phyloP scores from a whole-genome alignment of 768 basidiomycete species.

The Rhizopogon salebrosus region DNA sequence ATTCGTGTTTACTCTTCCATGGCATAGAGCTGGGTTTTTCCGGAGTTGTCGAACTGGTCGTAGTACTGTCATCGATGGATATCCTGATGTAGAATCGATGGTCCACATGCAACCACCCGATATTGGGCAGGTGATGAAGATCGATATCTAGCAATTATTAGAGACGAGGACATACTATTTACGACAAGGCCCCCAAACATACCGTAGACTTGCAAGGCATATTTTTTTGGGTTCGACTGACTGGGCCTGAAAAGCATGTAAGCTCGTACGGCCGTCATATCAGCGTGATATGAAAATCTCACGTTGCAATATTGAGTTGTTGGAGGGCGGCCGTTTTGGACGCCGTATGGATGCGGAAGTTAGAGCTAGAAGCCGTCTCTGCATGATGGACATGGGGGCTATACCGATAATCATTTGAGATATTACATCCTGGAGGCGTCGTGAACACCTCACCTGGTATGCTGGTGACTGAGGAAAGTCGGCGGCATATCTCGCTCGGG shows the following conservation, averaged over 20 bases:
- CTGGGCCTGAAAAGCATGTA: not conserved
- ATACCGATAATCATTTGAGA: not conserved
- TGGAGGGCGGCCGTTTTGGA: not conserved
- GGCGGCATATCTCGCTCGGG: not conserved
- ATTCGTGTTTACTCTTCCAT: not conserved
- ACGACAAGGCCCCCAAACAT: not conserved
- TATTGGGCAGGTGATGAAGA: conserved; percentile 1
- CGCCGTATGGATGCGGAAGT: not conserved
- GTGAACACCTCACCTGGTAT: not conserved
- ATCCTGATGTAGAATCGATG: conserved; percentile 2
- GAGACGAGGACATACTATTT: not conserved
- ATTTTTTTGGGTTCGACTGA: not conserved
- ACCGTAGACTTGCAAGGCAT: not conserved
- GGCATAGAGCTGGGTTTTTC: not conserved
- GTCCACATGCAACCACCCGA: not conserved
- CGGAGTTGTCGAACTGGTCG: not conserved
- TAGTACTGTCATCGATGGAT: not conserved
- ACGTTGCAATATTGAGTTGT: not conserved
- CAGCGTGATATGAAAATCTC: not conserved
- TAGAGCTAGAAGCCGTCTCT: not conserved
- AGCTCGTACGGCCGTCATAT: not conserved
- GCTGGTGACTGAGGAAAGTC: not conserved
- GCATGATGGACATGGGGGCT: not conserved
- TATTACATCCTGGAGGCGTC: not conserved
- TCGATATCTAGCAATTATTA: not conserved